phyloP scores from a whole-genome alignment of 2,329 filamentous ascomycete species.

The Plectosphaerella cucumerina region DNA sequence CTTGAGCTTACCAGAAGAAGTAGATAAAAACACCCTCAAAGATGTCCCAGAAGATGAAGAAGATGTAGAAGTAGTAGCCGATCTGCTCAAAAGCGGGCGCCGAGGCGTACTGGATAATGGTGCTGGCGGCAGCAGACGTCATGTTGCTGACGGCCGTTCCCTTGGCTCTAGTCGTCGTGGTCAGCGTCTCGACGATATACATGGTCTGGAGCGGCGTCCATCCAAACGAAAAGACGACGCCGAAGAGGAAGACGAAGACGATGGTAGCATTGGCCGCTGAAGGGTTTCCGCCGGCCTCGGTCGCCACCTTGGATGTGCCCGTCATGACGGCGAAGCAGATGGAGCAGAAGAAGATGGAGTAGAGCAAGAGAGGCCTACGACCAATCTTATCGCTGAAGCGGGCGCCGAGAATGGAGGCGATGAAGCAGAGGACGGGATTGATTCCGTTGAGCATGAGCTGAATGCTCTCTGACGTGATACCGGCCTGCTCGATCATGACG shows the following conservation, averaged over 20 bases:
- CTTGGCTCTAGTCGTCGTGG: slow-evolving; percentile 35
- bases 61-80: slow-evolving; percentile 38
- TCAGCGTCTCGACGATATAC: slow-evolving; percentile 34
- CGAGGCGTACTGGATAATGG: slow-evolving; percentile 38
- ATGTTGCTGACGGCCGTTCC: slow-evolving; percentile 36
- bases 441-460: slow-evolving; percentile 32
- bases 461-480: slow-evolving; percentile 24
- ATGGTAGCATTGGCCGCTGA: slow-evolving; percentile 33
- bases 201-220: slow-evolving; percentile 33
- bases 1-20: slow-evolving; percentile 34
- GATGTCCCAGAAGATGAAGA: slow-evolving; percentile 41
- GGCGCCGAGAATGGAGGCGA: slow-evolving; percentile 31
- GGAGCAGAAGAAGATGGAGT: slow-evolving; percentile 40
- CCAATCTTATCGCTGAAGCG: slow-evolving; percentile 35
- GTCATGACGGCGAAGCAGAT: slow-evolving; percentile 39
- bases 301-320: slow-evolving; percentile 20
- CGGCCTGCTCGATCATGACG: slow-evolving; percentile 26
- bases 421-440: slow-evolving; percentile 30
- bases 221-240: slow-evolving; percentile 30
- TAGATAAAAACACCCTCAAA: slow-evolving; percentile 39
- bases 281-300: slow-evolving; percentile 21
- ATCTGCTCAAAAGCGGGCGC: slow-evolving; percentile 38
- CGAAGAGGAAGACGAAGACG: slow-evolving; percentile 33
- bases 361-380: slow-evolving; percentile 38
- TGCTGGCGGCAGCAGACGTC: slow-evolving; percentile 29